Conservation (phyloP, 805 yeast genomes). For the Wickerhamiella brachini region DNA sequence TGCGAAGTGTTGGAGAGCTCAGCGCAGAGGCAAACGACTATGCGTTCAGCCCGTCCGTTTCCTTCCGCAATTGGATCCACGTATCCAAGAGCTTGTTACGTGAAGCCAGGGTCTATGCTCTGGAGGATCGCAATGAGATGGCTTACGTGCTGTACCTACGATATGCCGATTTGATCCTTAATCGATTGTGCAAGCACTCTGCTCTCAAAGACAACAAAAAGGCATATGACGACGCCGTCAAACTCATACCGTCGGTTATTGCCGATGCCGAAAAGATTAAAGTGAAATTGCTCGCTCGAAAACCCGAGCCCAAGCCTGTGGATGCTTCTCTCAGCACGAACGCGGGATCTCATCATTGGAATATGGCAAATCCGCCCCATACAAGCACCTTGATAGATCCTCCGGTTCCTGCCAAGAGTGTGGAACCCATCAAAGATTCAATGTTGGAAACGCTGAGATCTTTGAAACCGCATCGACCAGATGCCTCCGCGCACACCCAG, state of each 20-base stretch:
- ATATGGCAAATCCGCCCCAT: neutral
- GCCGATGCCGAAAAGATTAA: constrained; percentile 19
- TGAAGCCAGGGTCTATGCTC: constrained; percentile 33
- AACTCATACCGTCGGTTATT: constrained; percentile 17
- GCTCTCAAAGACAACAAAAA: constrained; percentile 23
- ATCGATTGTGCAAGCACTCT: constrained; percentile 35
- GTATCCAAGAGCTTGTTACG: constrained; percentile 32
- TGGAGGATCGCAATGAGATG: constrained; percentile 31
- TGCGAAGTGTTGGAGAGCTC: constrained; percentile 22
- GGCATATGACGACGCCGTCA: constrained; percentile 6
- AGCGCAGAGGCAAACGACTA: constrained; percentile 38
- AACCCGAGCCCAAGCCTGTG: neutral
- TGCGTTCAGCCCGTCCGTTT: constrained; percentile 37
- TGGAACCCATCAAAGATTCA: neutral
- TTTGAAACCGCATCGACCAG: neutral
- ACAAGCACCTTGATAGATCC: neutral
- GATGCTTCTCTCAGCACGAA: too few species aligned
- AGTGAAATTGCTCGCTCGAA: constrained; percentile 9
- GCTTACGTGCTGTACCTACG: constrained; percentile 45
- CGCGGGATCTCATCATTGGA: too few species aligned
- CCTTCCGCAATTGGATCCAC: constrained; percentile 42
- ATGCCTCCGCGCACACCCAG: neutral
- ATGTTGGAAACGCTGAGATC: neutral
- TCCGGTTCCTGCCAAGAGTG: neutral
- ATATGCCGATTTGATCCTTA: constrained; percentile 42